These are phyloP conservation scores for Citrus mangshanensis DNA, from an alignment of 345 rosid genomes.

Conservation along the genomic window DNA sequence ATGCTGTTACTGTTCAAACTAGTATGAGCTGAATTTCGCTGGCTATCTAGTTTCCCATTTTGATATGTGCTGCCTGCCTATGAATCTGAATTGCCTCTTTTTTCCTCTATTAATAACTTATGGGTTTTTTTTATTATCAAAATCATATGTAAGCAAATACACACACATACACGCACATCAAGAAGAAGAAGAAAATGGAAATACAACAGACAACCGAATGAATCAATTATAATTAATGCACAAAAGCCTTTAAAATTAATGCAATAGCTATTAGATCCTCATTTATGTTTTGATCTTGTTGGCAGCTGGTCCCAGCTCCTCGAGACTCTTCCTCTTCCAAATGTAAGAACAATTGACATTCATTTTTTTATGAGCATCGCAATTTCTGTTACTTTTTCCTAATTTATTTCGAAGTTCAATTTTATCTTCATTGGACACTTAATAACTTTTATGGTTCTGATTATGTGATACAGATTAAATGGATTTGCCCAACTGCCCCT, in stretches of 20 bases:
- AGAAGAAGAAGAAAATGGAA: background rate
- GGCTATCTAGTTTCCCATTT: background rate
- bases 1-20: background rate
- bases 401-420: background rate
- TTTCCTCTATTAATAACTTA: background rate
- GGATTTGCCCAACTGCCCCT: conserved; percentile 99
- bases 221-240: background rate
- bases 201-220: background rate
- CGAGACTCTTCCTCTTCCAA: conserved; percentile 91
- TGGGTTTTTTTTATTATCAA: background rate
- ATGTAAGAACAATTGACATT: conserved; percentile 47
- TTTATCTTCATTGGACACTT: conserved; percentile 1
- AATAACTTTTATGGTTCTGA: conserved; percentile 11
- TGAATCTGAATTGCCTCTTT: background rate
- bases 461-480: conserved; percentile 65
- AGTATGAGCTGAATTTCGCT: background rate
- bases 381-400: background rate
- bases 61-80: background rate
- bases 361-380: background rate
- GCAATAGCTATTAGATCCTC: conserved; percentile 8
- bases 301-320: conserved; percentile 99
- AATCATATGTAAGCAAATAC: background rate
- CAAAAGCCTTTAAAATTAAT: background rate
- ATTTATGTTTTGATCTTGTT: conserved; percentile 31
- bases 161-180: background rate